Conservation (phyloP, 2,329 filamentous ascomycete species). For the Exutisphaerella laricina region DNA sequence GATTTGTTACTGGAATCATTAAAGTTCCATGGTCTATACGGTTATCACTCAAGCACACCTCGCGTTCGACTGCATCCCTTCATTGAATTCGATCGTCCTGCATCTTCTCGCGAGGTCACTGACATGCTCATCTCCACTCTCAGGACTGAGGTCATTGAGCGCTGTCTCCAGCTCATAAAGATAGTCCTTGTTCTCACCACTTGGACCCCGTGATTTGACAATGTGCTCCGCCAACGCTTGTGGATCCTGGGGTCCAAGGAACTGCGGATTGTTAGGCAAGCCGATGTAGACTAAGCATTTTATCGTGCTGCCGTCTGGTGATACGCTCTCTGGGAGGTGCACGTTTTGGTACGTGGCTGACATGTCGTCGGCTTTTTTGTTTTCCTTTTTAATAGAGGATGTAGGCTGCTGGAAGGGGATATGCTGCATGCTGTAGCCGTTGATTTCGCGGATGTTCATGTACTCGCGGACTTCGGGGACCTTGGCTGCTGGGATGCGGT, state of each 20-base stretch:
- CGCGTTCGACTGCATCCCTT: slow-evolving; percentile 4
- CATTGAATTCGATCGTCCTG: slow-evolving; percentile 52
- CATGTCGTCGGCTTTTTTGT: slow-evolving; percentile 44
- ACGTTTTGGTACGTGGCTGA: slow-evolving; percentile 41
- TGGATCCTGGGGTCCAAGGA: slow-evolving; percentile 76
- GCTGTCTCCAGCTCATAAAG: slow-evolving; percentile 73
- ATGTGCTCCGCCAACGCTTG: slow-evolving; percentile 77
- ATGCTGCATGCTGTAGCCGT: slow-evolving; percentile 92
- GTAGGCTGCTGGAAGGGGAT: slow-evolving; percentile 58
- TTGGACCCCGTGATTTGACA: slow-evolving; percentile 67
- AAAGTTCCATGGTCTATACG: too few species aligned
- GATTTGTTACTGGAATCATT: too few species aligned
- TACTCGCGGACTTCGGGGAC: slow-evolving; percentile 81
- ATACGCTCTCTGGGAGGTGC: slow-evolving; percentile 31
- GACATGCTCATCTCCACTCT: slow-evolving; percentile 78
- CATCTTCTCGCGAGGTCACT: slow-evolving; percentile 72
- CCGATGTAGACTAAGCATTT: slow-evolving; percentile 84
- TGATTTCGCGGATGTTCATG: slow-evolving; percentile 94
- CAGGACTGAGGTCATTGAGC: slow-evolving; percentile 64
- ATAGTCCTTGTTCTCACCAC: slow-evolving; percentile 87
- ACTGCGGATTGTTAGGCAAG: slow-evolving; percentile 87
- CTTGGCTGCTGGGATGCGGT: slow-evolving; percentile 67
- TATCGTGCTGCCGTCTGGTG: slow-evolving; percentile 33
- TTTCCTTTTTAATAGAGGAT: too few species aligned
- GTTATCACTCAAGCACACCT: slow-evolving; percentile 5